phyloP scores from a whole-genome alignment of 1,139 yeast species.

The Kodamaea sp. region DNA sequence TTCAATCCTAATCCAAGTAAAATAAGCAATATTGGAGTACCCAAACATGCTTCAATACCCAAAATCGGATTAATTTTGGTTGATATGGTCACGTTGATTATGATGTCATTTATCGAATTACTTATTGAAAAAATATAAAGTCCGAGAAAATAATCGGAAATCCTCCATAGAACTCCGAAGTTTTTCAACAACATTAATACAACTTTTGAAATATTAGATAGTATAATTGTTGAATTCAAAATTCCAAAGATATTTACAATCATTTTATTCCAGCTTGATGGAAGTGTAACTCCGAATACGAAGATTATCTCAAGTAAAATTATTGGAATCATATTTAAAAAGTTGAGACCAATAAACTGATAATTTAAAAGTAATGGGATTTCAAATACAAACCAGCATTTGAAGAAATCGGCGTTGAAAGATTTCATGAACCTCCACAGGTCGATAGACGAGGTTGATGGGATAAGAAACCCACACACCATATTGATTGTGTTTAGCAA shows the following conservation, averaged over 20 bases:
- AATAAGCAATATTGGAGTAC: conserved; percentile 39
- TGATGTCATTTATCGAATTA: conserved; percentile 40
- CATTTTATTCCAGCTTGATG: conserved; percentile 2
- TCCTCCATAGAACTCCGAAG: conserved; percentile 33
- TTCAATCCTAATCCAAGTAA: conserved; percentile 41
- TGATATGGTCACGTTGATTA: conserved; percentile 39
- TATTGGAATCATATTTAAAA: conserved; percentile 11
- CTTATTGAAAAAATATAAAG: conserved; percentile 37
- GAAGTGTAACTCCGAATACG: conserved; percentile 1
- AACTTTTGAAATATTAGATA: conserved; percentile 25
- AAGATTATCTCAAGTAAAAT: conserved; percentile 6
- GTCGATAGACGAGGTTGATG: conserved; percentile 11
- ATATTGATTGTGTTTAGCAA: conserved; percentile 17
- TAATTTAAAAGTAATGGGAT: conserved; percentile 18
- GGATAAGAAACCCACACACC: conserved; percentile 22
- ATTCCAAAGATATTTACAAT: conserved; percentile 24
- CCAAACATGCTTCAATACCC: conserved; percentile 42
- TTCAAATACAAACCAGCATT: conserved; percentile 21
- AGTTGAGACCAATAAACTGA: conserved; percentile 15
- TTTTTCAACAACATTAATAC: conserved; percentile 32
- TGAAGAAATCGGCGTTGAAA: conserved; percentile 5
- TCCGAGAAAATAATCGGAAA: conserved; percentile 42
- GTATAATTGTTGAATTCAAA: conserved; percentile 24
- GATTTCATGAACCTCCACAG: conserved; percentile 6
- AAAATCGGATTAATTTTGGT: conserved; percentile 31